Evolutionary conservation across 2,329 filamentous ascomycete species (phyloP).

Genomic region (Lasiodiplodia sp.): DNA sequence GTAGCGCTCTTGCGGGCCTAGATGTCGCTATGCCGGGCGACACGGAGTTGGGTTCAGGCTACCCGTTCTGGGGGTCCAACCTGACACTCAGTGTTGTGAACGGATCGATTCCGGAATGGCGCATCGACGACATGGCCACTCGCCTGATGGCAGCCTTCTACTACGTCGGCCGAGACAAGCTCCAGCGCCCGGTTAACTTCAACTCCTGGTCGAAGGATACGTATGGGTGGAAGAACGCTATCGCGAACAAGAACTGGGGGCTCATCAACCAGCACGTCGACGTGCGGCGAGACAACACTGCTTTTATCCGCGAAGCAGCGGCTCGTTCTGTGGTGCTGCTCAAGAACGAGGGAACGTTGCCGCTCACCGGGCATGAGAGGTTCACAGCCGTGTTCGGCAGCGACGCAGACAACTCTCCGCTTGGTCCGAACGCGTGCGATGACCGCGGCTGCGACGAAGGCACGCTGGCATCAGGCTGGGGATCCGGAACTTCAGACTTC

Average conservation of each 20-base stretch:
- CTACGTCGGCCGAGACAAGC: slow-evolving; percentile 64
- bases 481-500: slow-evolving; percentile 60
- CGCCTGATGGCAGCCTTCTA: slow-evolving; percentile 76
- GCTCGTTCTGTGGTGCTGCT: slow-evolving; percentile 85
- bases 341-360: slow-evolving; percentile 64
- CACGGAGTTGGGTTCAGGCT: slow-evolving; percentile 74
- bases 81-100: slow-evolving; percentile 87
- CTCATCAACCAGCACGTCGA: slow-evolving; percentile 82
- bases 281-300: slow-evolving; percentile 63
- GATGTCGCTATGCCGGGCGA: slow-evolving; percentile 94
- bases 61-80: slow-evolving; percentile 86
- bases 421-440: slow-evolving; percentile 56
- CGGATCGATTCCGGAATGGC: slow-evolving; percentile 85
- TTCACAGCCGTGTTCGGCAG: slow-evolving; percentile 59
- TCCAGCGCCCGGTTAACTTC: slow-evolving; percentile 73
- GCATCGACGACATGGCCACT: slow-evolving; percentile 90
- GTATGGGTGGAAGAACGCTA: slow-evolving; percentile 71
- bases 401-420: slow-evolving; percentile 54
- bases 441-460: slow-evolving; percentile 55
- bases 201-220: slow-evolving; percentile 85
- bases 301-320: slow-evolving; percentile 75
- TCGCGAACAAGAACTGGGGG: slow-evolving; percentile 66
- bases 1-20: slow-evolving; percentile 73
- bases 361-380: slow-evolving; percentile 54
- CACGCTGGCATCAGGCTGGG: slow-evolving; percentile 57